phyloP scores from a whole-genome alignment of 495 filamentous ascomycete genomes.

The Cudoniella acicularis region DNA sequence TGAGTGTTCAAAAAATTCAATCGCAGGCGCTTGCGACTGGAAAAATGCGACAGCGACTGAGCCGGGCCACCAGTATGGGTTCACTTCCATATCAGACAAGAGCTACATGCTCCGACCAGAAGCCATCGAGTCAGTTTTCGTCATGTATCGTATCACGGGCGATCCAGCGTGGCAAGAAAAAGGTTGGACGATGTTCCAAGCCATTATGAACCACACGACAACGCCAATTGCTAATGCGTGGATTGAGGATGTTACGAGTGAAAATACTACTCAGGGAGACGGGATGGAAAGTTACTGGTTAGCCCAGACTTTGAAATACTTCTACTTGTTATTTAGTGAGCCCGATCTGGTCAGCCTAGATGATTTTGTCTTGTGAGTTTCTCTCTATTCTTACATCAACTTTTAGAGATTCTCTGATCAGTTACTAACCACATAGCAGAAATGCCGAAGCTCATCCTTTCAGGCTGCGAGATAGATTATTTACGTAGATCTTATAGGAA shows the following conservation, averaged over 20 bases:
- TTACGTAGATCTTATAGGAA: too few relatives aligned
- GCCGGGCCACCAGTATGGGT: neutral
- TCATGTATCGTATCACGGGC: constrained; percentile 56
- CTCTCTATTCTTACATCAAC: neutral
- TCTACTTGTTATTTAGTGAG: constrained; percentile 81
- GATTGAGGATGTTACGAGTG: constrained; percentile 33
- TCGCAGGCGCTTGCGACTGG: too few relatives aligned
- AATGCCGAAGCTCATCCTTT: constrained; percentile 82
- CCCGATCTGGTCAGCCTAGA: constrained; percentile 62
- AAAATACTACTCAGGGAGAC: constrained; percentile 32
- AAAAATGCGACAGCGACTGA: too few relatives aligned
- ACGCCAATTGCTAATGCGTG: constrained; percentile 44
- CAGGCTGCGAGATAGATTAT: too few relatives aligned
- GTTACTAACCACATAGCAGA: neutral
- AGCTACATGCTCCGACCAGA: constrained; percentile 41
- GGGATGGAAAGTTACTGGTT: constrained; percentile 64
- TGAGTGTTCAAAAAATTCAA: too few relatives aligned
- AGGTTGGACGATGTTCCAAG: constrained; percentile 58
- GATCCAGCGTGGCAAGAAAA: constrained; percentile 49
- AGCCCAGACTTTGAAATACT: constrained; percentile 90
- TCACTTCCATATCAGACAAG: neutral
- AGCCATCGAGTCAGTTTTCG: constrained; percentile 63
- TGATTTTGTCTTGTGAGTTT: constrained; percentile 34
- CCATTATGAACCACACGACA: constrained; percentile 37
- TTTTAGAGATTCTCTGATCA: neutral